These are phyloP conservation scores for Arthroderma sp. DNA, from an alignment of 2,329 filamentous ascomycete genomes.

Conservation along the genomic window DNA sequence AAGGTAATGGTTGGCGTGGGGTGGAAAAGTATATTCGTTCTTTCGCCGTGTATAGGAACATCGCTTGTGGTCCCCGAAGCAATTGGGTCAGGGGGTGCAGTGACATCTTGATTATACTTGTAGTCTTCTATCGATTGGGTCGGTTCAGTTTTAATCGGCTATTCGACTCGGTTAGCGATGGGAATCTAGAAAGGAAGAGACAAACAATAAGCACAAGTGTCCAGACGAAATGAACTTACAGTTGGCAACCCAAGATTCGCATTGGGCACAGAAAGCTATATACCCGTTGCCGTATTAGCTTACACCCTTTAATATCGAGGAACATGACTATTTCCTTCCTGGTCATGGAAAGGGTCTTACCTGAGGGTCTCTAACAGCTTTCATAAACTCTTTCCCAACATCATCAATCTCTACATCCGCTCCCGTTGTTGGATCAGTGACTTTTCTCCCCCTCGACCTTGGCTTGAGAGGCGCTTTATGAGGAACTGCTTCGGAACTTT, in stretches of 20 bases:
- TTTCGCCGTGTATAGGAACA: conserved; percentile 89
- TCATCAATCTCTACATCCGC: conserved; percentile 77
- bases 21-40: conserved; percentile 92
- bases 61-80: conserved; percentile 74
- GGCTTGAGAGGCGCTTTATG: conserved; percentile 36
- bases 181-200: conserved; percentile 2
- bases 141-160: conserved; percentile 55
- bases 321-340: too few relatives aligned
- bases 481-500: conserved; percentile 26
- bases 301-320: background rate
- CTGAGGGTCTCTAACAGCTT: conserved; percentile 57
- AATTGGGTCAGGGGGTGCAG: conserved; percentile 77
- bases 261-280: conserved; percentile 69
- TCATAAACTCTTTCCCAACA: conserved; percentile 55
- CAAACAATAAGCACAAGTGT: conserved; percentile 2
- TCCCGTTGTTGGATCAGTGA: conserved; percentile 81
- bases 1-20: conserved; percentile 83
- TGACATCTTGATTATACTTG: conserved; percentile 72
- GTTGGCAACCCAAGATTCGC: conserved; percentile 69
- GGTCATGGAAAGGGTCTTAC: conserved; percentile 27
- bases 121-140: conserved; percentile 67
- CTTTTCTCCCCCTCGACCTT: conserved; percentile 40
- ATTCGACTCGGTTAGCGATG: conserved; percentile 1
- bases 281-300: background rate
- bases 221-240: conserved; percentile 22